Conservation (phyloP, 139 green algal species). For the Chlorella sp. region DNA sequence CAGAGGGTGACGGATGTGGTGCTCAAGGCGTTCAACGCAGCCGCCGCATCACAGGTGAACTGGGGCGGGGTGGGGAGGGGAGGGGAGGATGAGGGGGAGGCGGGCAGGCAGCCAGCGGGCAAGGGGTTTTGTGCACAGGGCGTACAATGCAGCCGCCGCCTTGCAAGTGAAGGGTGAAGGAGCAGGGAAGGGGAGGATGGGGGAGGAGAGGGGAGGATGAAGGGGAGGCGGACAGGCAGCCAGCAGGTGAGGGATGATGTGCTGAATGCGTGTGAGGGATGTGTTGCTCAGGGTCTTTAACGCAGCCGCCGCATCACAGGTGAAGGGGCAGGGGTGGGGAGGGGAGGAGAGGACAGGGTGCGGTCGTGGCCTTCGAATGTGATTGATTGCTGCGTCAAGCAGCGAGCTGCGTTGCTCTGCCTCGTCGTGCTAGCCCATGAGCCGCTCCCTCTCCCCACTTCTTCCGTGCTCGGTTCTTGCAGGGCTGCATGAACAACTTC, state of each 20-base stretch:
- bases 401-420: background rate
- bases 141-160: too few relatives aligned
- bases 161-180: too few relatives aligned
- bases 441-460: background rate
- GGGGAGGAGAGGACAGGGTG: background rate
- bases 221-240: too few relatives aligned
- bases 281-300: too few relatives aligned
- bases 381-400: too few relatives aligned
- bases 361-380: background rate
- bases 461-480: background rate
- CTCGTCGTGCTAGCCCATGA: background rate
- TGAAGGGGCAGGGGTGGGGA: background rate
- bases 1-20: slow-evolving; percentile 97
- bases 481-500: slow-evolving; percentile 99
- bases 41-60: slow-evolving; percentile 82
- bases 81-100: background rate
- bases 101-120: background rate
- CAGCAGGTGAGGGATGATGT: too few relatives aligned
- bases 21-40: slow-evolving; percentile 90
- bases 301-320: background rate
- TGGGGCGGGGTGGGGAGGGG: background rate
- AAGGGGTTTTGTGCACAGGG: background rate
- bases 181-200: too few relatives aligned
- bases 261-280: too few relatives aligned
- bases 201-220: too few relatives aligned